Evolutionary conservation across 73 alveolate genomes (phyloP).

Genomic region (Paramecium tetraurelia): DNA sequence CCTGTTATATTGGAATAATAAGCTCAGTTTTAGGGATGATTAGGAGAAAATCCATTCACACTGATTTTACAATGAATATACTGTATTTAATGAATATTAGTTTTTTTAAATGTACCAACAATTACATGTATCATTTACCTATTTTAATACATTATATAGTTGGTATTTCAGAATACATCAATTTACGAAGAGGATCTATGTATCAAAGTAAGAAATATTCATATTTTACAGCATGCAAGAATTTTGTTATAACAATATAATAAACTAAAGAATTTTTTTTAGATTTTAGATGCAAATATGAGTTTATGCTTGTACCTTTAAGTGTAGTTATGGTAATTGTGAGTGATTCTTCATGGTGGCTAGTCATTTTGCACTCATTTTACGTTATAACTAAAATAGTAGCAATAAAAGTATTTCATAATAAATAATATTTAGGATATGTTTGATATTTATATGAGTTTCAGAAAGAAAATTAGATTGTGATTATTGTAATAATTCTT

Average conservation of each 20-base stretch:
- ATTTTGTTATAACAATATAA: background rate
- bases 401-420: background rate
- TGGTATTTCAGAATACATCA: conserved; percentile 4
- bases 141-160: background rate
- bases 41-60: background rate
- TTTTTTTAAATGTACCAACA: background rate
- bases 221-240: background rate
- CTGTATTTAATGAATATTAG: conserved; percentile 4
- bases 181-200: background rate
- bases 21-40: background rate
- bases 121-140: conserved; percentile 23
- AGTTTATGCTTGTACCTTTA: background rate
- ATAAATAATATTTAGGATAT: background rate
- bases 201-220: background rate
- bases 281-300: conserved; percentile 32
- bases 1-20: conserved; percentile 13
- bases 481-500: background rate
- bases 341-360: background rate
- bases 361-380: background rate
- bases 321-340: background rate
- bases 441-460: background rate
- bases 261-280: background rate
- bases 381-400: background rate
- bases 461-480: background rate
- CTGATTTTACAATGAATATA: conserved; percentile 19